These are phyloP conservation scores for Xylariaceae sp. DNA, from an alignment of 2,329 filamentous ascomycete species.

Conservation along the genomic window DNA sequence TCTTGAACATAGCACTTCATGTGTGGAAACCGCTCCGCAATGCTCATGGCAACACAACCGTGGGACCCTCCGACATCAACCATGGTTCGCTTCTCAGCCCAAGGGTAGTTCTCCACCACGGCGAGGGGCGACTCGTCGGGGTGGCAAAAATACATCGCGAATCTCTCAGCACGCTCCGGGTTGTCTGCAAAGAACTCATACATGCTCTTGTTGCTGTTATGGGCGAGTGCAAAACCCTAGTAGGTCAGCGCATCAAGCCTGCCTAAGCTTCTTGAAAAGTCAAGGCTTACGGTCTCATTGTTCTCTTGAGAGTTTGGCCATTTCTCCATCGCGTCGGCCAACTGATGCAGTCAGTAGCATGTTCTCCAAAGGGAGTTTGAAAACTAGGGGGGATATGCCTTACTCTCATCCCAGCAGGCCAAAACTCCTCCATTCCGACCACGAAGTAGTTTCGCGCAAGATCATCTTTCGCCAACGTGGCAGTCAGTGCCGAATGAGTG, in stretches of 20 bases:
- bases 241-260: not conserved
- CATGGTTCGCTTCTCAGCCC: constrained; percentile 22
- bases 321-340: constrained; percentile 25
- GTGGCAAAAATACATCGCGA: constrained; percentile 19
- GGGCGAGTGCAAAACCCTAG: constrained; percentile 24
- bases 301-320: constrained; percentile 28
- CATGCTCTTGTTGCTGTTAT: constrained; percentile 23
- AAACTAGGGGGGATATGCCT: constrained; percentile 10
- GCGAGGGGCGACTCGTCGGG: constrained; percentile 8
- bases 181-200: constrained; percentile 26
- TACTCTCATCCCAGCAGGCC: constrained; percentile 16
- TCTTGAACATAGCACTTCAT: constrained; percentile 27
- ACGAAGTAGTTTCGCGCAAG: constrained; percentile 21
- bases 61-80: constrained; percentile 29
- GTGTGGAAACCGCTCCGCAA: constrained; percentile 25
- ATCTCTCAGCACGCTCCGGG: constrained; percentile 17
- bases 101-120: constrained; percentile 22
- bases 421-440: constrained; percentile 25
- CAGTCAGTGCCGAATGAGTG: constrained; percentile 26
- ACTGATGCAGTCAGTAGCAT: constrained; percentile 2
- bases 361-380: not conserved
- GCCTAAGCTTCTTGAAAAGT: not conserved
- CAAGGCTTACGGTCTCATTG: constrained; percentile 21
- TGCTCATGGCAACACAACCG: constrained; percentile 24
- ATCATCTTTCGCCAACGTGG: constrained; percentile 18